Percentiles rank a stretch among this genome's conserved stretches.
Conservation (phyloP, 352 stramenopile genomes). For the Lagenidium giganteum region DNA sequence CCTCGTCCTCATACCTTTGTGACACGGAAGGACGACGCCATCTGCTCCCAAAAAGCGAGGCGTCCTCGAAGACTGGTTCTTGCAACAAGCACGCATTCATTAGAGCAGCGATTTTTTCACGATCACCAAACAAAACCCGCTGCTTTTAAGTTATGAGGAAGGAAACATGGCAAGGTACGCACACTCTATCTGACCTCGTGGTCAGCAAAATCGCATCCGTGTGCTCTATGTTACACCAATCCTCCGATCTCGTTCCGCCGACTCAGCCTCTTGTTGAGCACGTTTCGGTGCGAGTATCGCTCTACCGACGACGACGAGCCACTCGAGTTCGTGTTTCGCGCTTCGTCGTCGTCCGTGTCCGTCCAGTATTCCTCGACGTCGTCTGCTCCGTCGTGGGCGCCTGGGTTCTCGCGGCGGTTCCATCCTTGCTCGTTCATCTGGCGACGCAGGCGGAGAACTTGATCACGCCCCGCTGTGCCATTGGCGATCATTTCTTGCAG, state of each 20-base stretch:
- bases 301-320: constrained; percentile 16
- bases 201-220: too few species aligned
- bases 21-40: too few species aligned
- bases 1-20: too few species aligned
- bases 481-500: constrained; percentile 68
- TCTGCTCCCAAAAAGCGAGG: too few species aligned
- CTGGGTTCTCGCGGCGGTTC: constrained; percentile 36
- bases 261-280: constrained; percentile 22
- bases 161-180: too few species aligned
- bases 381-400: constrained; percentile 19
- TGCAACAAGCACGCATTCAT: too few species aligned
- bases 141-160: too few species aligned
- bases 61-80: too few species aligned
- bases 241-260: constrained; percentile 10
- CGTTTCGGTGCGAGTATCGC: constrained; percentile 31
- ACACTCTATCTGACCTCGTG: too few species aligned
- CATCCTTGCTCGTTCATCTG: constrained; percentile 49
- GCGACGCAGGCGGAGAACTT: constrained; percentile 44
- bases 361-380: constrained; percentile 24
- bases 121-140: too few species aligned
- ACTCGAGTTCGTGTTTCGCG: constrained; percentile 7
- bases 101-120: too few species aligned
- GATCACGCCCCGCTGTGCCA: constrained; percentile 44
- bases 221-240: too few species aligned
- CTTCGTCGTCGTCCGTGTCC: constrained; percentile 45